These are phyloP conservation scores for Trichoderma koningiopsis DNA, from an alignment of 2,329 filamentous ascomycete species.

Conservation along the genomic window DNA sequence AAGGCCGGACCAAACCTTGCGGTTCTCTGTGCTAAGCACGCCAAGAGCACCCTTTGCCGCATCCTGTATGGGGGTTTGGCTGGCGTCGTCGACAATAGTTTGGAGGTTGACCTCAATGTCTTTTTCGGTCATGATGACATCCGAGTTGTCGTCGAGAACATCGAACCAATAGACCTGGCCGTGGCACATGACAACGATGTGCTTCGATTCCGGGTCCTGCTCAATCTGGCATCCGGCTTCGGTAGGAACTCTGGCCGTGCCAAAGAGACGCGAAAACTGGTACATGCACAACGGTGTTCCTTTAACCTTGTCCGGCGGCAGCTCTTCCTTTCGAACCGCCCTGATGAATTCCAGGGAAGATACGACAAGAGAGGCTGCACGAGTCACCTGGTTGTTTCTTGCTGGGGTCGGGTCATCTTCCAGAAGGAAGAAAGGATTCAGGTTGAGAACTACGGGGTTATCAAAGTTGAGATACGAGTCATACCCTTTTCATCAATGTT, in stretches of 20 bases:
- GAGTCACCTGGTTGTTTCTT: slow-evolving; percentile 92
- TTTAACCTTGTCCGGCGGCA: slow-evolving; percentile 83
- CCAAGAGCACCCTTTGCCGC: slow-evolving; percentile 94
- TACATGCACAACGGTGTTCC: slow-evolving; percentile 95
- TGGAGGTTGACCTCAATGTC: slow-evolving; percentile 90
- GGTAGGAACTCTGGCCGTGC: slow-evolving; percentile 90
- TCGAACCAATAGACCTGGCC: slow-evolving; percentile 99
- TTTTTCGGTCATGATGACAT: slow-evolving; percentile 95
- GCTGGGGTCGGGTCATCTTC: slow-evolving; percentile 97
- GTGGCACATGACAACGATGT: slow-evolving; percentile 89
- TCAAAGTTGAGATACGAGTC: slow-evolving; percentile 98
- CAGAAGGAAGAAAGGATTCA: slow-evolving; percentile 96
- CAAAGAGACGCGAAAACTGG: slow-evolving; percentile 93
- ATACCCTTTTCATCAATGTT: slow-evolving; percentile 67
- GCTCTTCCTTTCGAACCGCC: slow-evolving; percentile 87
- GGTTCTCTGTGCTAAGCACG: slow-evolving; percentile 92
- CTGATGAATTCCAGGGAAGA: slow-evolving; percentile 91
- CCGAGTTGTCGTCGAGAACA: slow-evolving; percentile 89
- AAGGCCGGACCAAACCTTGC: slow-evolving; percentile 92
- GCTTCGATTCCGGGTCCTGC: slow-evolving; percentile 89
- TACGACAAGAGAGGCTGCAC: slow-evolving; percentile 86
- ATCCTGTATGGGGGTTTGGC: slow-evolving; percentile 86
- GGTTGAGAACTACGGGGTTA: slow-evolving; percentile 93
- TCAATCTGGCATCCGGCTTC: slow-evolving; percentile 95
- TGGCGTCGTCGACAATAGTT: slow-evolving; percentile 88